A percentile compares a stretch with the other conserved stretches of the same genome.
phyloP scores from a whole-genome alignment of 306 rosid genomes.

The Cyclanthera cordifolia region DNA sequence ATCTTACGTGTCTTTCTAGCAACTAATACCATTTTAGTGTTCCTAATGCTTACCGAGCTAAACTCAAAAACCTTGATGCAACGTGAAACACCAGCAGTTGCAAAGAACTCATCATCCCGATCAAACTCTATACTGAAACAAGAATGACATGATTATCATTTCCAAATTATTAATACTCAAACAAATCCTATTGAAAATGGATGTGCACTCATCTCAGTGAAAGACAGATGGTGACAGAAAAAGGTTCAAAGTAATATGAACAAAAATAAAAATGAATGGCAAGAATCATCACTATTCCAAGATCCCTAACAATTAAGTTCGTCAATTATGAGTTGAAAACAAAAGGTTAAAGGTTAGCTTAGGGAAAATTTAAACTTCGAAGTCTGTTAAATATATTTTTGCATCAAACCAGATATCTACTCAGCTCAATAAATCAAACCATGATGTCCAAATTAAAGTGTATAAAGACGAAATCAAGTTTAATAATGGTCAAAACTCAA shows the following conservation, averaged over 20 bases:
- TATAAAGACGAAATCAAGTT: background rate
- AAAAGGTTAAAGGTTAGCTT: background rate
- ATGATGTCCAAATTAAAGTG: background rate
- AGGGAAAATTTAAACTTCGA: background rate
- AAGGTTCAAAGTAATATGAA: background rate
- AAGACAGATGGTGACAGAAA: background rate
- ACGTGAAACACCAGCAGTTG: slow-evolving; percentile 91
- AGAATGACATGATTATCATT: slow-evolving; percentile 6
- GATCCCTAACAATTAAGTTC: background rate
- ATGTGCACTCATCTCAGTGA: background rate
- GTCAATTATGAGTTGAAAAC: background rate
- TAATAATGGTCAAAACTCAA: background rate
- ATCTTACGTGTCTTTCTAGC: background rate
- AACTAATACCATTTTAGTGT: background rate
- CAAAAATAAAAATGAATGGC: background rate
- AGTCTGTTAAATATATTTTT: background rate
- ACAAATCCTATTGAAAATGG: background rate
- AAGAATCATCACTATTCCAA: background rate
- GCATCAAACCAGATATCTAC: background rate
- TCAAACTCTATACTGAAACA: slow-evolving; percentile 87
- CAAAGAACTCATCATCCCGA: slow-evolving; percentile 77
- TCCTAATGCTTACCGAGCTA: slow-evolving; percentile 43
- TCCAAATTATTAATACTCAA: background rate
- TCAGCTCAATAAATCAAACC: background rate
- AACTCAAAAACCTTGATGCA: slow-evolving; percentile 87